Percentiles rank a stretch among this genome's conserved stretches.
phyloP scores from a whole-genome alignment of 1,139 yeast genomes.

The Candida sp. region DNA sequence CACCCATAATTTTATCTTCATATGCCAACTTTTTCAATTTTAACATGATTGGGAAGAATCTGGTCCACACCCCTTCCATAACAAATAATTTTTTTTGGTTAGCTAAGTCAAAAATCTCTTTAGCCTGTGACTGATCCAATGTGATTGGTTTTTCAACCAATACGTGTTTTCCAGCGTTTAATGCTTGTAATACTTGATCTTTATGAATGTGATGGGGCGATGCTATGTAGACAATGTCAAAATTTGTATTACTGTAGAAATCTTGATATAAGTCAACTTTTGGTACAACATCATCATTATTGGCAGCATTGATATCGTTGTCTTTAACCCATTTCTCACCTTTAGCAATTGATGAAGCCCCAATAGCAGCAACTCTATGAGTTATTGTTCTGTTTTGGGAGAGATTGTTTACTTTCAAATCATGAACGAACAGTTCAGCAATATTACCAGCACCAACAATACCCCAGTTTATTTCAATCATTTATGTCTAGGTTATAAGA shows the following conservation, averaged over 20 bases:
- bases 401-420: conserved; percentile 27
- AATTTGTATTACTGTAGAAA: conserved; percentile 38
- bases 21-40: conserved; percentile 38
- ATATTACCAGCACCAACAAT: conserved; percentile 48
- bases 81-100: conserved; percentile 34
- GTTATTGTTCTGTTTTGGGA: conserved; percentile 13
- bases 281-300: conserved; percentile 18
- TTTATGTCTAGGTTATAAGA: neutral
- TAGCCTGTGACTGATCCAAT: conserved; percentile 46
- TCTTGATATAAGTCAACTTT: conserved; percentile 25
- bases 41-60: conserved; percentile 52
- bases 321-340: conserved; percentile 23
- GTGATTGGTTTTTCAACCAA: conserved; percentile 63
- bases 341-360: conserved; percentile 23
- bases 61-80: conserved; percentile 69
- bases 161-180: conserved; percentile 50
- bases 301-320: conserved; percentile 9
- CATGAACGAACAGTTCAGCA: conserved; percentile 36
- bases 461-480: conserved; percentile 31
- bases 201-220: conserved; percentile 59
- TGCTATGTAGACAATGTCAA: conserved; percentile 56
- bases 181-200: conserved; percentile 45
- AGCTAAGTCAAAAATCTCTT: conserved; percentile 44
- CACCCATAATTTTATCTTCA: conserved; percentile 45
- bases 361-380: conserved; percentile 30